Base-by-base conservation (phyloP, 805 yeast species). In the Lipomyces yamadae region DNA sequence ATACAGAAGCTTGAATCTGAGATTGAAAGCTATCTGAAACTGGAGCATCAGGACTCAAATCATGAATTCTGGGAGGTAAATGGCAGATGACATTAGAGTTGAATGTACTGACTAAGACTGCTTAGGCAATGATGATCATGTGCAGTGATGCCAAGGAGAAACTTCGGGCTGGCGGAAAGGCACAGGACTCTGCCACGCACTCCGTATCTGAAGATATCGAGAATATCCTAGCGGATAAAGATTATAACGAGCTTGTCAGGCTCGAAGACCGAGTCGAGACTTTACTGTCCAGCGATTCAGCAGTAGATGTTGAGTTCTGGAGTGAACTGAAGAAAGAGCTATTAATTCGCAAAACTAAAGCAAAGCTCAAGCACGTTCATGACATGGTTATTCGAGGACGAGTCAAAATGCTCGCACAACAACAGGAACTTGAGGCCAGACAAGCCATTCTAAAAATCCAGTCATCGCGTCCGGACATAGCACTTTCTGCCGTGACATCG, bases 251-350 rank as follows among this genome's bases (percentile, higher is more conserved):
- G 32, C 65, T 77, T 7, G 66, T 54, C 13, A 69, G 62, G 5
- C 60, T 76, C 15, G 74, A 75, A 62, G 29, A 39, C 5, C 56
- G 68, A 18, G 70, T 75, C 24, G 60, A 69, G 48, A n/a, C 24
- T 5, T 70, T 71, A 57, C 64, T 76, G 50, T 11, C 52, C 7
- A 57, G 65, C 15, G 68, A 68, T 35, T 67, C 64, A 3, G 64
- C 66, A 0, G 61, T 74, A 8, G 77, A 76, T 55, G 66, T 68
- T 5, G 76, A 73, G 52, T 76, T 76, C 60, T 76, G 79, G 79
- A 60, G 61, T 13, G 72, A 65, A 32, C 53, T 76, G 56, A 58
- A 70, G 32, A 66, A 70, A 35, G 74, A 74, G 53, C 57, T 76
- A 33, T 18, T 59, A 24, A 60, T 63, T 10, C 66, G 73, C 29